phyloP scores from a whole-genome alignment of 768 basidiomycete genomes.

The Sarcodon aspratus region DNA sequence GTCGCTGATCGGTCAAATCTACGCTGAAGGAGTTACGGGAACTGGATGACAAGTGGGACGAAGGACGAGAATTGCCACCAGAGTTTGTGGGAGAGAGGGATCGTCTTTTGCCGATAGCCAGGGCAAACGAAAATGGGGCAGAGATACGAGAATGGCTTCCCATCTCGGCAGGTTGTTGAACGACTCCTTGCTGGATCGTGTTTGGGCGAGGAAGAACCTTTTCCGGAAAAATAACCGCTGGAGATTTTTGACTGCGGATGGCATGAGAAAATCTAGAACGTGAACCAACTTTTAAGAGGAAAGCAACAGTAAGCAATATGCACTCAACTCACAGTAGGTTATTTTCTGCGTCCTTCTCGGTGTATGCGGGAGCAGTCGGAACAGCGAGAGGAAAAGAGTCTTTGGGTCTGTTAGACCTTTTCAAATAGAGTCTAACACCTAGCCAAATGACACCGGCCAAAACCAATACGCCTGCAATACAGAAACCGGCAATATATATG shows the following conservation, averaged over 20 bases:
- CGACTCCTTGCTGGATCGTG: constrained; percentile 27
- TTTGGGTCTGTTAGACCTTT: constrained; percentile 24
- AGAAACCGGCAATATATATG: constrained; percentile 39
- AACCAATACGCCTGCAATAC: constrained; percentile 29
- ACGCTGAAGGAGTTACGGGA: constrained; percentile 9
- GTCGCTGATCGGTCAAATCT: constrained; percentile 5
- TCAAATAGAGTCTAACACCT: constrained; percentile 27
- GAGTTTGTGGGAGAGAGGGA: constrained; percentile 9
- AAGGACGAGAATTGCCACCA: constrained; percentile 7
- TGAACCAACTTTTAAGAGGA: neutral
- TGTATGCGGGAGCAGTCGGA: constrained; percentile 22
- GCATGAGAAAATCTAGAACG: neutral
- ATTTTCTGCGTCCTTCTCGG: too few relatives aligned
- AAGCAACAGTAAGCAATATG: neutral
- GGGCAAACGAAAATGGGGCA: constrained; percentile 25
- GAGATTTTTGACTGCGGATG: neutral
- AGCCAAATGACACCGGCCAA: constrained; percentile 32
- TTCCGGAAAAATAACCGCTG: constrained; percentile 38
- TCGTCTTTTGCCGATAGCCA: neutral
- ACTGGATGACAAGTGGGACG: constrained; percentile 6
- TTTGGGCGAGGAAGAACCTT: constrained; percentile 28
- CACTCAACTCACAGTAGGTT: constrained; percentile 1
- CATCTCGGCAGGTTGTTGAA: constrained; percentile 31
- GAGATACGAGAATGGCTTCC: constrained; percentile 31
- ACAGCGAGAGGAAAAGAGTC: constrained; percentile 29